Evolutionary conservation across 129 eudicot species (phyloP), one percentile per base, ranked within the genome.

Genomic region (Rutidosis leptorrhynchoides): DNA sequence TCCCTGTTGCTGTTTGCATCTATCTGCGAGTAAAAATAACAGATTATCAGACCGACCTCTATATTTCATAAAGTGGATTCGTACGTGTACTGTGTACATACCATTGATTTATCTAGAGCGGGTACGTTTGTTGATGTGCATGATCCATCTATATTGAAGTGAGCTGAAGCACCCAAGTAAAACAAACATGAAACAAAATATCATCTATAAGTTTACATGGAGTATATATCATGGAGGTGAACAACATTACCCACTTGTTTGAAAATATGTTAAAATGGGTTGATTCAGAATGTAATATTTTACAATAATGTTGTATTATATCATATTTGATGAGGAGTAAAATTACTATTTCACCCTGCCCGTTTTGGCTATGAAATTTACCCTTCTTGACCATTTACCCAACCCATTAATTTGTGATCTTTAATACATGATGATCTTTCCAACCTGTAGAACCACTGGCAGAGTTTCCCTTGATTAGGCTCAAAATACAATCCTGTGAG

Each of bases 1-100:
- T 93, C 98, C 75, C 95, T 80, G 25, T 79, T 90, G n/a, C n/a
- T n/a, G 75, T 80, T 74, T 53, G 77, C 72, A 77, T 93, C 98
- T 11, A 84, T 67, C 98, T 93, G 80, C 62, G 49, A 71, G 43
- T 33, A 19, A 30, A 57, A 49, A 51, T 53, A 20, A 49, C 15
- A 56, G 2, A 58, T 57, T 8, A n/a, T 45, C 19, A 48, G 21
- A 67, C n/a, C 27, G n/a, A 58, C 27, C 17, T 46, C 1, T 14
- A 22, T 35, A 52, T n/a, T 69, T 25, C 12, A 49, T 32, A 62
- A 62, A 62, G 28, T 26, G 45, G 37, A n/a, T 12, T 32, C 30
- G 70, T 16, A 35, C n/a, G n/a, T n/a, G n/a, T n/a, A n/a, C n/a
- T 17, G 6, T 32, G 30, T 58, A 33, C 87, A 45, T 84, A 88